A percentile compares a stretch with the other conserved stretches of the same genome.
Conservation (phyloP, 176 grass and related monocot species). For the Urochloa ruziziensis region DNA sequence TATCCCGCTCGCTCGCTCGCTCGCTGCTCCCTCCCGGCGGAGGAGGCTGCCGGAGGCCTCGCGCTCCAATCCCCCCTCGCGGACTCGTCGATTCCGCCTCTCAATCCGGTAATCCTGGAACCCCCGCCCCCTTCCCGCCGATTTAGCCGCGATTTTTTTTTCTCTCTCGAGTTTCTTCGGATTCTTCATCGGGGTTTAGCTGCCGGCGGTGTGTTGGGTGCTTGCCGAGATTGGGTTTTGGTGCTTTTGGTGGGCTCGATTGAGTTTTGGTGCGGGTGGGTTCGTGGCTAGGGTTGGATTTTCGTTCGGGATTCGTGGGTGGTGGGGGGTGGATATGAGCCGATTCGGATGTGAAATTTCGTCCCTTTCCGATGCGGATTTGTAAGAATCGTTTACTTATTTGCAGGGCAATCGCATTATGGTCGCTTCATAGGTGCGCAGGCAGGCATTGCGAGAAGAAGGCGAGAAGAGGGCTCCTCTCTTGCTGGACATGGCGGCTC, state of each 20-base stretch:
- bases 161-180: neutral
- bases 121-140: neutral
- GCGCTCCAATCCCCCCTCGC: neutral
- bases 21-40: neutral
- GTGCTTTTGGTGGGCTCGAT: neutral
- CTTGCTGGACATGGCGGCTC: constrained; percentile 44
- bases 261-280: neutral
- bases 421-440: neutral
- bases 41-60: neutral
- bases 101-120: neutral
- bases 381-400: neutral
- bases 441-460: neutral
- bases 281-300: neutral
- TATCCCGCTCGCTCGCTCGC: neutral
- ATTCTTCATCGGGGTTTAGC: neutral
- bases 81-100: neutral
- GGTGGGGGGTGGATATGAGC: neutral
- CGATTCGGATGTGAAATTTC: neutral
- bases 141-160: neutral
- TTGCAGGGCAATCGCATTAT: neutral
- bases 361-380: neutral
- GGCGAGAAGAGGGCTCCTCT: neutral
- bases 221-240: neutral
- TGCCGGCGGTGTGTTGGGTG: neutral
- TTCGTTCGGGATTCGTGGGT: neutral